Base-by-base conservation (phyloP, 768 basidiomycete genomes). In the Tulasnella sp. region DNA sequence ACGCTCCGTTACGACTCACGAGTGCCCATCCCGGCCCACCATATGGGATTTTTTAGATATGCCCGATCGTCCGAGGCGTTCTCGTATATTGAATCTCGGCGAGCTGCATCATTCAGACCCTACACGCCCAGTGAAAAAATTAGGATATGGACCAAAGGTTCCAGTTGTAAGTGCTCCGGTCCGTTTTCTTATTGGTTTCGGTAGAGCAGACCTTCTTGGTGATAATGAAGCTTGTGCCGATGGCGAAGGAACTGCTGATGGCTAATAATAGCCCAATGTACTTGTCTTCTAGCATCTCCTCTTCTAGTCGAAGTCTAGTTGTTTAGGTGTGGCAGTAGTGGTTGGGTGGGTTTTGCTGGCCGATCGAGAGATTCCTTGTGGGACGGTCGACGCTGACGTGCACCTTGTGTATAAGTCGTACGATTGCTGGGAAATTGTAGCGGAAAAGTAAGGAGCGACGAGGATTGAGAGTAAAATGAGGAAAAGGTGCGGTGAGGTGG, bases 151-250 rank as follows among this genome's bases (percentile, higher is more conserved):
- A 69, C 64, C 64, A 37, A 31, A 28, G 31, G 64, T 37, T 16
- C 64, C 31, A 69, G 64, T 69, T 69, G 64, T 37, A 34, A 69
- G 64, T 20, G 74, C 3, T 16, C 31, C 74, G 37, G 48, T 34
- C 74, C 16, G 16, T 24, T 44, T 75, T 50, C 64, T 37, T 16
- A 69, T 69, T 8, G 74, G 40, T 75, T 37, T 9, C 28, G 9
- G 31, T 5, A 2, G 40, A 75, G 73, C 87, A 83, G 76, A 94
- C 97, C 93, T 98, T 99, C 91, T 99, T 99, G 24, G 97, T 99
- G 85, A 99, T 97, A 85, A 99, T 98, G 86, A 96, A 98, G 86
- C 96, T 97, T 58, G 93, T 94, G 76, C 98, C 97, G 83, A 99
- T 99, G 80, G 94, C 92, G 37, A 94, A 84, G 18, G 94, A 94